Evolutionary conservation across 169 alveolate genomes (phyloP), one percentile per base, ranked within the genome.

Genomic region (Plasmodium knowlesi): DNA sequence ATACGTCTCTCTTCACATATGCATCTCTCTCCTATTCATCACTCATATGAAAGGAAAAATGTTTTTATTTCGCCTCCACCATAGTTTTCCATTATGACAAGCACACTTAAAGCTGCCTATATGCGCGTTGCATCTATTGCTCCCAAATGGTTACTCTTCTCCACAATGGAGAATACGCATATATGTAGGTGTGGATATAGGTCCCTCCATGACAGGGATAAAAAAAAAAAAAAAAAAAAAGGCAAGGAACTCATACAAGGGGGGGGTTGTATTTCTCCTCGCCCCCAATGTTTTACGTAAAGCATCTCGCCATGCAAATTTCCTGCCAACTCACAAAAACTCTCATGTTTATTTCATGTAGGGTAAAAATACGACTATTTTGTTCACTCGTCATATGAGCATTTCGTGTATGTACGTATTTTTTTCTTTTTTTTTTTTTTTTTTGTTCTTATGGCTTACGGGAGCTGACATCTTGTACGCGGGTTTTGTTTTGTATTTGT

Each of bases 401-500:
- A 46, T n/a, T 39, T 78, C 28, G 34, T 39, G 50, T 46, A 78
- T n/a, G 41, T 78, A 67, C 22, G 28, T 78, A 78, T 78, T n/a
- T 78, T 19, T 76, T 76, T 39, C 28, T 19, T n/a, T 37, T 37
- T n/a, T 37, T 19, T 37, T 76, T 37, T 16, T 37, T 37, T 37
- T 37, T 28, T 76, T 82, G 57, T 82, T 5, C 37, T 61, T 30
- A 19, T 54, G 41, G 70, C 93, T 86, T 86, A 86, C 93, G 19
- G 93, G 93, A 70, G 93, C 83, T 86, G 93, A 86, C 93, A 86
- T 86, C 46, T 86, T 86, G 28, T 74, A 43, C 16, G 25, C n/a
- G 14, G 61, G 16, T 71, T 78, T 78, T 78, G 16, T 71, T 78
- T 78, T 78, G 67, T 39, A 39, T 41, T 34, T 78, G 53, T 78